These are phyloP conservation scores for Aspergillus vadensis DNA, from an alignment of 2,329 filamentous ascomycete genomes.

Conservation along the genomic window DNA sequence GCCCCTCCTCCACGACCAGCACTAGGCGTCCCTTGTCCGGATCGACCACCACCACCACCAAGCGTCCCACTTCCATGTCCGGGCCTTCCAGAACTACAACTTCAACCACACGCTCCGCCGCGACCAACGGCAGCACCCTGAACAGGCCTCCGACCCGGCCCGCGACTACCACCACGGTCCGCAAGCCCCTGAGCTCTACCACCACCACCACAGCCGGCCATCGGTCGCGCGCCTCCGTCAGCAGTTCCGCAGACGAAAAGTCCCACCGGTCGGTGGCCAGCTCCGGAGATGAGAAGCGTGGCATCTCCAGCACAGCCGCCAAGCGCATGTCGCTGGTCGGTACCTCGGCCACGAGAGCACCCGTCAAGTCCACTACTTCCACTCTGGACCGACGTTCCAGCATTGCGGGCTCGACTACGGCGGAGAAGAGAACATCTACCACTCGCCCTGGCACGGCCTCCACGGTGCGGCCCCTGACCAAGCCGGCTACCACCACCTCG, in stretches of 20 bases:
- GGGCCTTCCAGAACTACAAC: slow-evolving; percentile 33
- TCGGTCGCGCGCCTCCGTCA: slow-evolving; percentile 44
- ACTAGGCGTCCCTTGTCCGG: slow-evolving; percentile 39
- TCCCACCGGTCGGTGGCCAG: slow-evolving; percentile 41
- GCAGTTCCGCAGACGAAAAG: slow-evolving; percentile 49
- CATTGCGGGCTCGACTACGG: slow-evolving; percentile 36
- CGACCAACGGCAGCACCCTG: slow-evolving; percentile 41
- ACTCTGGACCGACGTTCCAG: slow-evolving; percentile 42
- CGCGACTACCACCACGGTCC: slow-evolving; percentile 32
- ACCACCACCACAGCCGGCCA: slow-evolving; percentile 43
- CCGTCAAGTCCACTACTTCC: slow-evolving; percentile 36
- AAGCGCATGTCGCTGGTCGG: slow-evolving; percentile 50
- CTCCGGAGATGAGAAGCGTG: slow-evolving; percentile 48
- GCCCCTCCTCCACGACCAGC: slow-evolving; percentile 24
- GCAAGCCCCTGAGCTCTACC: slow-evolving; percentile 41
- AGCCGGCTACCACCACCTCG: slow-evolving; percentile 29
- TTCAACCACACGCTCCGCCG: slow-evolving; percentile 30
- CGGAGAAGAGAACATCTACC: slow-evolving; percentile 34
- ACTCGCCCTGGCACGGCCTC: slow-evolving; percentile 25
- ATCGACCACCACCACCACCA: slow-evolving; percentile 34
- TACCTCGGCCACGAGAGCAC: slow-evolving; percentile 38
- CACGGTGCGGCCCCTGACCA: slow-evolving; percentile 28
- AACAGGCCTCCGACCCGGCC: slow-evolving; percentile 50
- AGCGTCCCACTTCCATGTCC: slow-evolving; percentile 40
- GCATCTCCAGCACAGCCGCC: slow-evolving; percentile 42